Percentiles rank a stretch among this genome's conserved stretches.
phyloP scores from a whole-genome alignment of 345 rosid species.

The Kernera saxatilis region DNA sequence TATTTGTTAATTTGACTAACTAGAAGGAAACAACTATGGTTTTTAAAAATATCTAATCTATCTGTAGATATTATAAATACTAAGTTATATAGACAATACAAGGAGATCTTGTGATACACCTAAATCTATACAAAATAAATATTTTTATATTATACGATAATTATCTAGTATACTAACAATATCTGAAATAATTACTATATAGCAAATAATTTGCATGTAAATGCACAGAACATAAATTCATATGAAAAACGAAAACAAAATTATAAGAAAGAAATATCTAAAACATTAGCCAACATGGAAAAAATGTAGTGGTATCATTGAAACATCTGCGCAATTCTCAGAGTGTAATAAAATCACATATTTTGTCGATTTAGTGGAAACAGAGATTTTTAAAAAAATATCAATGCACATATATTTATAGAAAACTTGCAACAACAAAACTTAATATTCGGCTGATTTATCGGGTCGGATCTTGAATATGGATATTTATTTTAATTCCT shows the following conservation, averaged over 20 bases:
- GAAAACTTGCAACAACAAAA: not conserved
- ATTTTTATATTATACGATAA: too few species aligned
- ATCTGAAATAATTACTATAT: too few species aligned
- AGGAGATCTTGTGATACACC: too few species aligned
- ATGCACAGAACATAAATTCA: not conserved
- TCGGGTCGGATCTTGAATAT: slow-evolving; percentile 15
- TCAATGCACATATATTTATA: not conserved
- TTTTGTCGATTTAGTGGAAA: not conserved
- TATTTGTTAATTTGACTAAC: not conserved
- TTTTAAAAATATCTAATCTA: too few species aligned
- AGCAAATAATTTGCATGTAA: not conserved
- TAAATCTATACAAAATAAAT: too few species aligned
- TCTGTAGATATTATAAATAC: too few species aligned
- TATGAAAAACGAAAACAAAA: not conserved
- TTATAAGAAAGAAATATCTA: too few species aligned
- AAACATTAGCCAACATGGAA: too few species aligned
- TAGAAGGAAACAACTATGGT: too few species aligned
- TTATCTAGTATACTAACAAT: too few species aligned
- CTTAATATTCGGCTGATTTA: not conserved
- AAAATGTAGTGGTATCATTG: too few species aligned
- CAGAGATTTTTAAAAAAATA: not conserved
- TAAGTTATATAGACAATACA: too few species aligned
- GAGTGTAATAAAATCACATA: not conserved
- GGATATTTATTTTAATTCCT: not conserved
- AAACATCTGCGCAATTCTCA: not conserved